Evolutionary conservation across 768 basidiomycete genomes (phyloP).

Genomic region (Pilatotrama ljubarskyi): DNA sequence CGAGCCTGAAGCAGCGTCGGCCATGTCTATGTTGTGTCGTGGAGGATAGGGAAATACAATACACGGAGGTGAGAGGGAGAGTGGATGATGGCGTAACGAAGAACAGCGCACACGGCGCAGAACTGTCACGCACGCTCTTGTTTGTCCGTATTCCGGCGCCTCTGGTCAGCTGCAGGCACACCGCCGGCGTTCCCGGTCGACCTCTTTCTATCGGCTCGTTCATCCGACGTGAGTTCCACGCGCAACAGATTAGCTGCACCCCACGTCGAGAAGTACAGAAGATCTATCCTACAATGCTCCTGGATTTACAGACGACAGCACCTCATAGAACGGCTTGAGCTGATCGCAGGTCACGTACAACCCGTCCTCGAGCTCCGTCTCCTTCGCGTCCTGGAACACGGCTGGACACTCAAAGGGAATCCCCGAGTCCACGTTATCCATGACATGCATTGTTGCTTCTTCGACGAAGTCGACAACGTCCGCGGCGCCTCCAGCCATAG

Average conservation of each 20-base stretch:
- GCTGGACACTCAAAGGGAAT: constrained; percentile 41
- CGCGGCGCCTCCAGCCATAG: background rate
- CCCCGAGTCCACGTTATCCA: background rate
- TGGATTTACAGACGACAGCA: background rate
- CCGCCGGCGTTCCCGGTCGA: background rate
- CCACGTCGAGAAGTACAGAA: background rate
- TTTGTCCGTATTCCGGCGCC: constrained; percentile 21
- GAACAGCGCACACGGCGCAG: constrained; percentile 20
- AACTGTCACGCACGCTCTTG: constrained; percentile 14
- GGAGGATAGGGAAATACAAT: constrained; percentile 22
- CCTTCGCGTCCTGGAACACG: constrained; percentile 33
- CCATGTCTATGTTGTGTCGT: constrained; percentile 45
- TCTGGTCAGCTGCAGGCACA: constrained; percentile 4
- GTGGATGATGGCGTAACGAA: constrained; percentile 26
- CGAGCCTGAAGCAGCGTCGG: constrained; percentile 72
- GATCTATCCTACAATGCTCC: background rate
- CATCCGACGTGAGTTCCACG: background rate
- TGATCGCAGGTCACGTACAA: constrained; percentile 47
- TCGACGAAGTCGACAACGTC: background rate
- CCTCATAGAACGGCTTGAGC: constrained; percentile 40
- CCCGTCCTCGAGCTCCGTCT: constrained; percentile 43
- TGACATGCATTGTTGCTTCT: background rate
- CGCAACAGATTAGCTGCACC: background rate
- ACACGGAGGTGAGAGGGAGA: constrained; percentile 16
- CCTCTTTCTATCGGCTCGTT: background rate